Percentiles rank a stretch among this genome's conserved stretches.
These are phyloP conservation scores for Hirschfeldia incana DNA, from an alignment of 345 rosid species.

Conservation along the genomic window DNA sequence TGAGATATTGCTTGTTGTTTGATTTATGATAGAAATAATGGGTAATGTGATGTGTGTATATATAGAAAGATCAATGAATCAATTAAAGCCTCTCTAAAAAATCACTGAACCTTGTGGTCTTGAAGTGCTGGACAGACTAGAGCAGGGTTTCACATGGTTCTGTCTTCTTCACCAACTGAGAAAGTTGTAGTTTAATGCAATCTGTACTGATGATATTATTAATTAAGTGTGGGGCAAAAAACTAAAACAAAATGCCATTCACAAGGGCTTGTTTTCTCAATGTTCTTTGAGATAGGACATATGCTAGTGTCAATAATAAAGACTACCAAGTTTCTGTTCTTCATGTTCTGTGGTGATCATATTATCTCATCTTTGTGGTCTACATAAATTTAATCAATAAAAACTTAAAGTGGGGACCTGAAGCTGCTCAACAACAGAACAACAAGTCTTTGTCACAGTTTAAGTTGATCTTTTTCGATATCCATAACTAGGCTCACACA, in stretches of 20 bases:
- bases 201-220: conserved; percentile 6
- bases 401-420: conserved; percentile 15
- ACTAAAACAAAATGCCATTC: neutral
- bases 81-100: conserved; percentile 4
- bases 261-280: conserved; percentile 31
- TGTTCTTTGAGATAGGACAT: too few relatives aligned
- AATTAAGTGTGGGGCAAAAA: conserved; percentile 1
- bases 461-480: conserved; percentile 8
- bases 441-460: conserved; percentile 8
- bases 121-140: conserved; percentile 23
- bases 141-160: conserved; percentile 25
- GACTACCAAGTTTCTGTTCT: conserved; percentile 5
- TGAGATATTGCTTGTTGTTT: neutral
- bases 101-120: conserved; percentile 14
- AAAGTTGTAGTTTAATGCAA: conserved; percentile 8
- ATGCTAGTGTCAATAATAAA: too few relatives aligned
- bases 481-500: neutral
- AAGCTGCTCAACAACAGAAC: conserved; percentile 7
- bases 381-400: neutral
- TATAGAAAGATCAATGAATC: conserved; percentile 17
- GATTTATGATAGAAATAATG: neutral
- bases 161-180: conserved; percentile 1
- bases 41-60: neutral
- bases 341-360: conserved; percentile 23
- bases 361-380: conserved; percentile 20